Conservation (phyloP, 192 early-diverging fungal species). For the Coemansia sp. region DNA sequence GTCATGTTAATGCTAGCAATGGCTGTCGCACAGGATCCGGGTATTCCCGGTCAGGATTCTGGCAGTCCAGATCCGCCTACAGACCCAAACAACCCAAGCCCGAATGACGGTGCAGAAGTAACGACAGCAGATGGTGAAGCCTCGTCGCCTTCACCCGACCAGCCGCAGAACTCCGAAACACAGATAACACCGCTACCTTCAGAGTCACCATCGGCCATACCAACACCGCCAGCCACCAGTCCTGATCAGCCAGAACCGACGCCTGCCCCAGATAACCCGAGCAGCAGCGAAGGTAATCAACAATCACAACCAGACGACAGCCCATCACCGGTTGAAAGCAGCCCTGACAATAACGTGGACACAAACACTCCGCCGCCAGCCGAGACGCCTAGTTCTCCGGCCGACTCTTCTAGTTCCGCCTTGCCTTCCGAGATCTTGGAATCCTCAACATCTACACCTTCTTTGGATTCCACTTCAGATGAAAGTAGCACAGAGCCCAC, state of each 20-base stretch:
- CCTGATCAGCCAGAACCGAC: not conserved
- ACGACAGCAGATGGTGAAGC: not conserved
- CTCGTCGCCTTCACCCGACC: not conserved
- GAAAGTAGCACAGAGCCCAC: conserved; percentile 8
- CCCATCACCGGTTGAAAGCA: not conserved
- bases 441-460: not conserved
- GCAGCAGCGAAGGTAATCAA: not conserved
- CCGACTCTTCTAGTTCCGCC: not conserved
- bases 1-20: not conserved
- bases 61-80: too few relatives aligned
- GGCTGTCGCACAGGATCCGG: conserved; percentile 4
- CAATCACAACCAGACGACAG: not conserved
- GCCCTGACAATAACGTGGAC: not conserved
- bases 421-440: not conserved
- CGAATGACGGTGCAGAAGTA: not conserved
- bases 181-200: conserved; percentile 1
- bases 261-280: not conserved
- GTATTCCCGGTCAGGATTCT: not conserved
- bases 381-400: not conserved
- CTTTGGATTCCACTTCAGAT: conserved; percentile 1
- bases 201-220: not conserved
- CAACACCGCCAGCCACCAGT: too few relatives aligned
- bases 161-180: not conserved
- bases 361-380: not conserved
- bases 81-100: not conserved